Conservation (phyloP, 108 stramenopile species). For the Poteriospumella lacustris region DNA sequence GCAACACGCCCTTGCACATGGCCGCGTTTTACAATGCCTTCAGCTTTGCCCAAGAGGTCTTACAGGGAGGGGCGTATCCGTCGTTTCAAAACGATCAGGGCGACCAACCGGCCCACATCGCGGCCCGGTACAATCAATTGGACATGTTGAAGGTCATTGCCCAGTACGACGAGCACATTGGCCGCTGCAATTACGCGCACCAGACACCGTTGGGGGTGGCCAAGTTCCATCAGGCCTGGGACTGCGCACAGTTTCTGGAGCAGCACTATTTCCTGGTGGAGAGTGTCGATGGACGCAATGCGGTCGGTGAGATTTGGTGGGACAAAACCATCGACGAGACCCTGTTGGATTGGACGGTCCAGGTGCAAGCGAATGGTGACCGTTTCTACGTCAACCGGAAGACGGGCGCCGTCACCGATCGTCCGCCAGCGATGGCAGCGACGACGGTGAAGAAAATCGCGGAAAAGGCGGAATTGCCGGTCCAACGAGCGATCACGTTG, state of each 20-base stretch:
- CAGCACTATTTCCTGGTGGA: neutral
- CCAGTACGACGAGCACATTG: constrained; percentile 23
- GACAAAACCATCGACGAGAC: neutral
- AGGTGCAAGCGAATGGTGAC: neutral
- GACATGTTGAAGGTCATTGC: neutral
- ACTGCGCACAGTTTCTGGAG: neutral
- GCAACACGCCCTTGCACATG: constrained; percentile 20
- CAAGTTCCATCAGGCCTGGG: constrained; percentile 4
- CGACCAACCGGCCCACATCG: constrained; percentile 19
- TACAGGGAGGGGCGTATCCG: neutral
- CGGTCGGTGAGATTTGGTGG: constrained; percentile 18
- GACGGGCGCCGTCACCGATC: neutral
- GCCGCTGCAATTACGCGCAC: constrained; percentile 15
- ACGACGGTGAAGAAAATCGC: neutral
- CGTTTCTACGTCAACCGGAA: neutral
- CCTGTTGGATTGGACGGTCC: neutral
- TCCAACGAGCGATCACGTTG: neutral
- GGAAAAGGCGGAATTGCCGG: neutral
- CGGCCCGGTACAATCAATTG: constrained; percentile 5
- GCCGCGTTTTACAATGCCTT: neutral
- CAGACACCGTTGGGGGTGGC: neutral
- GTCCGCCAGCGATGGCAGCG: neutral
- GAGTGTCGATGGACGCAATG: neutral
- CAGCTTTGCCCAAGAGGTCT: neutral
- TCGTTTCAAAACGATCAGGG: constrained; percentile 24